These are phyloP conservation scores for Coemansia sp. DNA, from an alignment of 192 early-diverging fungal species.

Conservation along the genomic window DNA sequence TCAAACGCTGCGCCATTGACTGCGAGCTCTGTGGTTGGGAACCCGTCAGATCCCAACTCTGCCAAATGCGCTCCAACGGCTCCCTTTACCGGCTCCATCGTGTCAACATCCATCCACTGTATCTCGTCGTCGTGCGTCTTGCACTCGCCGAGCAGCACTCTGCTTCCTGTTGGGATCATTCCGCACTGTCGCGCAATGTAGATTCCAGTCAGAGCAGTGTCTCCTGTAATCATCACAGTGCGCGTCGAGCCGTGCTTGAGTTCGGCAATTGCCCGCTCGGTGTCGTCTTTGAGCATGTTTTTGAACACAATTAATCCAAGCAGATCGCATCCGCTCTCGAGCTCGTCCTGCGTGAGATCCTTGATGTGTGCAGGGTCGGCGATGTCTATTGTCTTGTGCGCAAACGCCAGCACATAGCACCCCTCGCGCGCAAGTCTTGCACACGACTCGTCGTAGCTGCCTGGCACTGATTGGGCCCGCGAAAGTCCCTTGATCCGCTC, in stretches of 20 bases:
- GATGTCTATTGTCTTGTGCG: conserved; percentile 57
- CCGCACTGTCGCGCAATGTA: conserved; percentile 63
- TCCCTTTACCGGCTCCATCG: conserved; percentile 39
- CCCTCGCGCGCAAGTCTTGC: conserved; percentile 64
- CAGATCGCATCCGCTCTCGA: conserved; percentile 61
- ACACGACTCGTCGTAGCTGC: conserved; percentile 58
- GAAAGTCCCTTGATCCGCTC: conserved; percentile 63
- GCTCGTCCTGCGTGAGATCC: conserved; percentile 55
- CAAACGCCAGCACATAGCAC: conserved; percentile 75
- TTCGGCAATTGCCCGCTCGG: conserved; percentile 64
- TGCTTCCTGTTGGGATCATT: conserved; percentile 18
- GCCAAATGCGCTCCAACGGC: conserved; percentile 13
- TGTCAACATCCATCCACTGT: conserved; percentile 64
- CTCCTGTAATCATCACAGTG: conserved; percentile 84
- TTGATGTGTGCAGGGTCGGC: conserved; percentile 44
- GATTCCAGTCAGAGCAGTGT: conserved; percentile 73
- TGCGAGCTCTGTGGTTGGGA: conserved; percentile 62
- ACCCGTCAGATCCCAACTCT: conserved; percentile 22
- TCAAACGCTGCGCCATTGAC: conserved; percentile 73
- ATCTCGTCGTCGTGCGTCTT: conserved; percentile 29
- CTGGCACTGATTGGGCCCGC: conserved; percentile 55
- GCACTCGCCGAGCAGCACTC: conserved; percentile 57
- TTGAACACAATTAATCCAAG: conserved; percentile 73
- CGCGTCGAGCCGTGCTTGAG: conserved; percentile 70
- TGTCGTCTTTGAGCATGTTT: conserved; percentile 77